phyloP scores from a whole-genome alignment of 768 basidiomycete species.

The Termitomyces sp. region DNA sequence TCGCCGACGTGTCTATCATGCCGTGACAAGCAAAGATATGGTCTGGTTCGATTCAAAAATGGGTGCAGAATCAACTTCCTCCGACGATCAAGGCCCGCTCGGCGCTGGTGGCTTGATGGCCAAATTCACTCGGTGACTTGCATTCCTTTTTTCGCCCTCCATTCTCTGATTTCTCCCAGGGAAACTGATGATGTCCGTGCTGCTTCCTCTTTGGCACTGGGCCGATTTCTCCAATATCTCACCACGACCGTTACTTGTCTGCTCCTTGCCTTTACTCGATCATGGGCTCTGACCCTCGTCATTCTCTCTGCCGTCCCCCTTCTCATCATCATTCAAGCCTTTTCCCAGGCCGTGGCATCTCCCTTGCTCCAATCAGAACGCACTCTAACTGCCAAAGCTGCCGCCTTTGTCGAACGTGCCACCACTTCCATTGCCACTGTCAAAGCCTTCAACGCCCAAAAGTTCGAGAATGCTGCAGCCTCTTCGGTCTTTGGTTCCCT shows the following conservation, averaged over 20 bases:
- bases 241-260: conserved; percentile 77
- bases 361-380: conserved; percentile 70
- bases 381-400: conserved; percentile 58
- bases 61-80: conserved; percentile 42
- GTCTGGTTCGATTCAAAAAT: conserved; percentile 89
- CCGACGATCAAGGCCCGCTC: conserved; percentile 42
- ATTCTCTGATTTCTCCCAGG: conserved; percentile 30
- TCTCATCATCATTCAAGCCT: conserved; percentile 66
- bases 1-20: conserved; percentile 60
- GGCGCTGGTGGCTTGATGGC: conserved; percentile 93
- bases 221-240: conserved; percentile 74
- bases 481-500: conserved; percentile 41
- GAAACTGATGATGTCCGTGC: conserved; percentile 93
- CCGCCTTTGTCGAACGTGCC: conserved; percentile 76
- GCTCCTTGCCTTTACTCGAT: conserved; percentile 73
- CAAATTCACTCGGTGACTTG: conserved; percentile 71
- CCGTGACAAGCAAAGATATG: conserved; percentile 68
- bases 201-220: conserved; percentile 76
- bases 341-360: conserved; percentile 64
- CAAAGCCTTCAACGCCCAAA: conserved; percentile 84
- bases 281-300: conserved; percentile 83
- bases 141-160: not conserved
- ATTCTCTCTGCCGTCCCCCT: conserved; percentile 87
- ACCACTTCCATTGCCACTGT: conserved; percentile 78
- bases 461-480: conserved; percentile 36